Evolutionary conservation across 169 alveolate species (phyloP), one percentile per base, ranked within the genome.

Genomic region (Toxoplasma gondii): DNA sequence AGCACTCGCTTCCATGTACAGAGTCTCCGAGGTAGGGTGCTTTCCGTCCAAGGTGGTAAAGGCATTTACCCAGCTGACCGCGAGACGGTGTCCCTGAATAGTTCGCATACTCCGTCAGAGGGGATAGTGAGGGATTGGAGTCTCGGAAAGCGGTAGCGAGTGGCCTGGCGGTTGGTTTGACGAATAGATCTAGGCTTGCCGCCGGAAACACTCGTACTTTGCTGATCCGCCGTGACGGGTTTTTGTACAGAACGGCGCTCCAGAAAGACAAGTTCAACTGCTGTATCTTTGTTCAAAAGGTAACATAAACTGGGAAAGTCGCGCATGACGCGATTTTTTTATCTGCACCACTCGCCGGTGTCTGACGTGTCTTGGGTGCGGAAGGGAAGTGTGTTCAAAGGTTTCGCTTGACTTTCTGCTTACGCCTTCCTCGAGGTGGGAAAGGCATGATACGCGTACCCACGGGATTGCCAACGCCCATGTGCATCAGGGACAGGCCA

Each of bases 161-260:
- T 64, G 9, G 22, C n/a, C n/a, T 12, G 74, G 74, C n/a, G 74
- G 34, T 64, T 64, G 24, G 74, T 16, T 16, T 12, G 74, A 16
- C 24, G 29, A 64, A 64, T 16, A 64, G 74, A 16, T 64, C 74
- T 16, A 22, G 58, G 4, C 29, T 22, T 64, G 34, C 74, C 74
- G 74, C 74, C 24, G 29, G 74, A 64, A 19, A 64, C 74, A 64
- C 34, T 64, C 22, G 74, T 64, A 64, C 74, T 1, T 1, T 1
- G n/a, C 22, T 64, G 74, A 22, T 64, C n/a, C 74, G 74, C 74
- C 24, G n/a, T 64, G 74, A 16, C 29, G n/a, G 74, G 74, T 64
- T 64, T 64, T 64, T 64, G 74, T 64, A 64, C 74, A 64, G 74
- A 64, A 64, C 74, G n/a, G 74, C 22, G 74, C 74, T 64, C 74